Evolutionary conservation across 2,329 filamentous ascomycete genomes (phyloP), one percentile per base, ranked within the genome.

Genomic region (Aaosphaeria pasadenensis): DNA sequence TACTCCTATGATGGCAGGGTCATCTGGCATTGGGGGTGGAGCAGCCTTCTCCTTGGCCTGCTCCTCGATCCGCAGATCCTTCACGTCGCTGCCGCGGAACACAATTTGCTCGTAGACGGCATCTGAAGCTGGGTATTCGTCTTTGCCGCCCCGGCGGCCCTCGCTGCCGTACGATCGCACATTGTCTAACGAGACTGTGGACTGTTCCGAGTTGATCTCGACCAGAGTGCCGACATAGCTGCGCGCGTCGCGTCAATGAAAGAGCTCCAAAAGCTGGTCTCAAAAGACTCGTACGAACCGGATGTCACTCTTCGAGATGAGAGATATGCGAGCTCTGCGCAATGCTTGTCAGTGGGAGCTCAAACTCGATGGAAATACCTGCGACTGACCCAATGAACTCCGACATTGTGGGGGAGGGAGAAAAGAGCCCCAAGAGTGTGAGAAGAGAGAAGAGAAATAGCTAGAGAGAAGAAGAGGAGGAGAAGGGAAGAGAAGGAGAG

Each of bases 21-120:
- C 94, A 75, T 96, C 88, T 6, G 91, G 91, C 63, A 96, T 84
- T 56, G 85, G 83, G 45, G 86, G 86, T 55, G 85, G 85, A 67
- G 91, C 84, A 62, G 84, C 83, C 54, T 84, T 77, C 59, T 84
- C 82, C 38, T 88, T 84, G 41, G 86, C 82, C 62, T 96, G 88
- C 62, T 96, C 88, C 65, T 96, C 91, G 64, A 99, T 92, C 63
- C 90, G 88, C 63, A 99, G 80, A 71, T 99, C 94, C 75, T 99
- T 99, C 67, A 99, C 94, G 77, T 99, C 94, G 71, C 90, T 96
- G 61, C 94, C 94, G 52, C 92, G 87, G 74, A 99, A 99, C 56
- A 99, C 91, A 66, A 99, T 97, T 76, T 96, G 97, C 70, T 97
- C 94, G 77, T 96, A 99, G 65, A 96, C 82, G 69, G 89, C 89